These are phyloP conservation scores for Athelia psychrophila DNA, from an alignment of 1,284 basidiomycete genomes.

Conservation along the genomic window DNA sequence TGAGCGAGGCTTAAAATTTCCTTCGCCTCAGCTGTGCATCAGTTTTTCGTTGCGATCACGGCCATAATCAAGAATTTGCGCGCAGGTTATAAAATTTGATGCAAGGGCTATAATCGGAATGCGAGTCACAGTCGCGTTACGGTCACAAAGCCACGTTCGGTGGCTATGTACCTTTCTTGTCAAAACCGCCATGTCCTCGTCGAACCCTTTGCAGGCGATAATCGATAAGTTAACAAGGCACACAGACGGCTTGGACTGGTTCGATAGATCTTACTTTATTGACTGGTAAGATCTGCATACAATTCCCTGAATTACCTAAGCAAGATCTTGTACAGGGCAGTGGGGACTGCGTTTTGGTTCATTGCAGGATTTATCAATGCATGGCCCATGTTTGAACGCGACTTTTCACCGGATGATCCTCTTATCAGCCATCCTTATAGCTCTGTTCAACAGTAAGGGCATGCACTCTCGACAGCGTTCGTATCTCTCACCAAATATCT, in stretches of 20 bases:
- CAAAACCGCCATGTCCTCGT: too few species aligned
- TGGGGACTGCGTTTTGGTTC: conserved; percentile 42
- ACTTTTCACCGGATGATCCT: conserved; percentile 48
- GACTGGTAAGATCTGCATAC: conserved; percentile 29
- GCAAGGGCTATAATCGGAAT: too few species aligned
- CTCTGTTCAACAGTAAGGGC: conserved; percentile 45
- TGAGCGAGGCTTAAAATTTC: too few species aligned
- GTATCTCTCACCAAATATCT: neutral
- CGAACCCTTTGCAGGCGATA: too few species aligned
- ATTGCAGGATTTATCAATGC: conserved; percentile 35
- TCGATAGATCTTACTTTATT: conserved; percentile 29
- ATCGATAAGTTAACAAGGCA: too few species aligned
- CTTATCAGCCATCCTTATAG: conserved; percentile 51
- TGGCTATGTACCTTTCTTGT: too few species aligned
- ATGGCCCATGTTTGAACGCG: conserved; percentile 50
- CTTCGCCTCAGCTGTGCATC: too few species aligned
- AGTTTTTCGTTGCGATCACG: too few species aligned
- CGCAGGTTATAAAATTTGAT: too few species aligned
- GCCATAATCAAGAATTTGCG: too few species aligned
- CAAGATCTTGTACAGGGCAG: conserved; percentile 30
- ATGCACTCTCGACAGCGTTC: neutral
- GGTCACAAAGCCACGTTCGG: too few species aligned
- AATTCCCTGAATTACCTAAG: neutral
- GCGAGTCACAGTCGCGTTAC: too few species aligned
- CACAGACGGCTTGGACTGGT: conserved; percentile 3